These are phyloP conservation scores for Paraglomus brasilianum DNA, from an alignment of 192 early-diverging fungal genomes.

Conservation along the genomic window DNA sequence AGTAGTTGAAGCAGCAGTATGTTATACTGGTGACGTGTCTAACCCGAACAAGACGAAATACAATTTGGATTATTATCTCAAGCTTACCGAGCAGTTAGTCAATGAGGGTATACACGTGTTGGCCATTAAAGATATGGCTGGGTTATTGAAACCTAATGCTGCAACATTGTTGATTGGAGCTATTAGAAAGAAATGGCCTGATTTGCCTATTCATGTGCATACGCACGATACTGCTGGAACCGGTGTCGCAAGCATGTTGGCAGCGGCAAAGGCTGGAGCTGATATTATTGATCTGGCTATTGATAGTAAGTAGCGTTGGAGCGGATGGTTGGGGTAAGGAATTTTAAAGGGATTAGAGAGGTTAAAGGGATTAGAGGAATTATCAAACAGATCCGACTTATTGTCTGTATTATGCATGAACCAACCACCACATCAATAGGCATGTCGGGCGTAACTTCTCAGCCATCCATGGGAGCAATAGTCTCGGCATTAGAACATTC, in stretches of 20 bases:
- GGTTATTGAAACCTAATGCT: conserved; percentile 89
- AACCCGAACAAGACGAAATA: conserved; percentile 82
- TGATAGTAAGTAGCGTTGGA: conserved; percentile 51
- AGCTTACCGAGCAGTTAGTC: conserved; percentile 86
- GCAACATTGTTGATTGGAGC: conserved; percentile 84
- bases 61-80: conserved; percentile 89
- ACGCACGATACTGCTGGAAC: conserved; percentile 98
- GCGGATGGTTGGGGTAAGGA: too few relatives aligned
- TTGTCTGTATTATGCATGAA: too few relatives aligned
- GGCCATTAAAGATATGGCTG: conserved; percentile 96
- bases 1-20: conserved; percentile 88
- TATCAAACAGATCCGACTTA: too few relatives aligned
- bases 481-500: conserved; percentile 81
- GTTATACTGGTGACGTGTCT: conserved; percentile 93
- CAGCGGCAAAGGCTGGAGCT: conserved; percentile 86
- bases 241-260: conserved; percentile 94
- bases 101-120: conserved; percentile 90
- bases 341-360: too few relatives aligned
- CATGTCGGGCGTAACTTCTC: conserved; percentile 95
- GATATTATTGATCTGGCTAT: conserved; percentile 93
- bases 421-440: conserved; percentile 6
- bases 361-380: too few relatives aligned
- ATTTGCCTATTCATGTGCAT: conserved; percentile 93
- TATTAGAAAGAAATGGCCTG: conserved; percentile 82
- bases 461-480: conserved; percentile 96